Conservation (phyloP, 345 rosid genomes). For the Turritis glabra region DNA sequence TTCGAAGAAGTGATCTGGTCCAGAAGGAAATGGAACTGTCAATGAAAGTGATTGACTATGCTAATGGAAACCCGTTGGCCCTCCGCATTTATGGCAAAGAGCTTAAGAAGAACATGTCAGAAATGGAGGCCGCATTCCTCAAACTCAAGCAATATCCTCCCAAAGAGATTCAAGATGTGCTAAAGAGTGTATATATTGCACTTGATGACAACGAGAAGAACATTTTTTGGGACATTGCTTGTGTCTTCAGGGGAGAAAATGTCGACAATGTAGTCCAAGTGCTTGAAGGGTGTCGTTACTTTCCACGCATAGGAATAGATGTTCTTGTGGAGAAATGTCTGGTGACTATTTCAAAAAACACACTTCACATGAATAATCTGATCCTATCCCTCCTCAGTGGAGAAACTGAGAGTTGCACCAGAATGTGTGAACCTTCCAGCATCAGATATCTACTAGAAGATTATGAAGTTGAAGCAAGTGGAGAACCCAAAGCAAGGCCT, state of each 20-base stretch:
- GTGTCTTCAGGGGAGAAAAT: slow-evolving; percentile 9
- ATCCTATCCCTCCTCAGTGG: slow-evolving; percentile 5
- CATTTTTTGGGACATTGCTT: slow-evolving; percentile 8
- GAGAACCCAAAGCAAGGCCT: not conserved
- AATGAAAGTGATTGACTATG: slow-evolving; percentile 6
- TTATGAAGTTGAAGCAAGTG: not conserved
- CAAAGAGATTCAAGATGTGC: not conserved
- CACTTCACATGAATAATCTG: slow-evolving; percentile 18
- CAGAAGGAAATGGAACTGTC: not conserved
- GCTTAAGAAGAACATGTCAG: not conserved
- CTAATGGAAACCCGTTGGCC: slow-evolving; percentile 37
- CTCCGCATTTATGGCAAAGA: slow-evolving; percentile 10
- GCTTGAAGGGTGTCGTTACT: slow-evolving; percentile 20
- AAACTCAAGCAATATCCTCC: slow-evolving; percentile 12
- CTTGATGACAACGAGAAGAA: slow-evolving; percentile 24
- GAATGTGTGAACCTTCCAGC: slow-evolving; percentile 9
- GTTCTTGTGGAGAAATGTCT: slow-evolving; percentile 35
- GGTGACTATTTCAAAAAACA: not conserved
- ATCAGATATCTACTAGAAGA: slow-evolving; percentile 8
- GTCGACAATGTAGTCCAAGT: not conserved
- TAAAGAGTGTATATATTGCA: not conserved
- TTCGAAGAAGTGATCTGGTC: not conserved
- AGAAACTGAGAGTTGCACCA: slow-evolving; percentile 7
- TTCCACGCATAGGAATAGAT: not conserved
- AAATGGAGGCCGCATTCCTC: slow-evolving; percentile 6